A percentile compares a stretch with the other conserved stretches of the same genome.
These are phyloP conservation scores for Phalaenopsis aphrodite DNA, from an alignment of 106 monocot genomes.

Conservation along the genomic window DNA sequence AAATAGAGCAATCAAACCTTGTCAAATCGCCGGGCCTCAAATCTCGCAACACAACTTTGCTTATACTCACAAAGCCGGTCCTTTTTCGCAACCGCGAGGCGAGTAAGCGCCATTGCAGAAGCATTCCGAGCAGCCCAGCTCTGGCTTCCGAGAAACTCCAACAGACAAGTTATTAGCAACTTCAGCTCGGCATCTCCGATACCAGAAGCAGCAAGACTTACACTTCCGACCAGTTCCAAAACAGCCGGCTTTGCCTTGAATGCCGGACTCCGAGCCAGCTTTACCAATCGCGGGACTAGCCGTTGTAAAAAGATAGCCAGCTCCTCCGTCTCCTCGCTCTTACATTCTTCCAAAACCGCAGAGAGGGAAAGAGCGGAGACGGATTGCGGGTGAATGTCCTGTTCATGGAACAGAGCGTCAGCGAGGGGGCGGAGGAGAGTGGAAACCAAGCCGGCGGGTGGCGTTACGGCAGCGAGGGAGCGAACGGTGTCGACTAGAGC, in stretches of 20 bases:
- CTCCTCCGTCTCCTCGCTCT: conserved; percentile 8
- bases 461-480: conserved; percentile 34
- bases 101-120: conserved; percentile 52
- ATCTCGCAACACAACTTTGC: conserved; percentile 45
- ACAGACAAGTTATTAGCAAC: conserved; percentile 44
- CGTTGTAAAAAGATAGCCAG: conserved; percentile 34
- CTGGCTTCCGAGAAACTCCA: conserved; percentile 53
- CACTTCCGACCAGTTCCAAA: conserved; percentile 49
- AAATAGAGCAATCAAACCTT: conserved; percentile 36
- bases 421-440: conserved; percentile 49
- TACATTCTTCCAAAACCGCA: conserved; percentile 48
- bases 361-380: conserved; percentile 58
- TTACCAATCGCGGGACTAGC: conserved; percentile 54
- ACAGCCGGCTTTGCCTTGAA: conserved; percentile 82
- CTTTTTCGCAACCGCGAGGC: conserved; percentile 32
- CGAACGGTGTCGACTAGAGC: conserved; percentile 75
- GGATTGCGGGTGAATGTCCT: conserved; percentile 64
- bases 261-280: conserved; percentile 51
- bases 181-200: conserved; percentile 25
- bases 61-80: conserved; percentile 54
- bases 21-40: conserved; percentile 69
- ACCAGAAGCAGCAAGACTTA: conserved; percentile 30
- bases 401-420: conserved; percentile 77
- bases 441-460: conserved; percentile 8
- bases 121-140: conserved; percentile 89